phyloP scores from a whole-genome alignment of 495 filamentous ascomycete species.

The Xylaria palmicola region DNA sequence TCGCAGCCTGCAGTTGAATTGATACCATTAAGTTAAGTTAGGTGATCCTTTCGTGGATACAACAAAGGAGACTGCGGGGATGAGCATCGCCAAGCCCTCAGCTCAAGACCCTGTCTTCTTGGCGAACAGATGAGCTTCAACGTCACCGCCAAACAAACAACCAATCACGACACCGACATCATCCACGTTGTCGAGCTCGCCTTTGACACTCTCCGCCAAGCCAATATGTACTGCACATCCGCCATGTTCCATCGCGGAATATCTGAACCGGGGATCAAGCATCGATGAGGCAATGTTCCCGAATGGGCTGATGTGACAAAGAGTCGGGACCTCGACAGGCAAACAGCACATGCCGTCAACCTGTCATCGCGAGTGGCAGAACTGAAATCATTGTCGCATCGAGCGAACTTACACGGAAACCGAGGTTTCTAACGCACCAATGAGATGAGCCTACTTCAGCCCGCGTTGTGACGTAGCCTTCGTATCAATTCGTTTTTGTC shows the following conservation, averaged over 20 bases:
- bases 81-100: conserved; percentile 5
- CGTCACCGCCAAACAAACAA: not conserved
- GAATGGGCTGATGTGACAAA: not conserved
- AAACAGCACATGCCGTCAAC: not conserved
- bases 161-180: not conserved
- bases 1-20: not conserved
- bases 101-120: conserved; percentile 3
- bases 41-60: too few relatives aligned
- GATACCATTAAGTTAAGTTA: too few relatives aligned
- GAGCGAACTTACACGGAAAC: not conserved
- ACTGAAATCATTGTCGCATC: not conserved
- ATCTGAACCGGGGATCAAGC: not conserved
- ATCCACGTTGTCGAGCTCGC: conserved; percentile 7
- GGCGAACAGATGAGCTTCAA: not conserved
- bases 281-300: not conserved
- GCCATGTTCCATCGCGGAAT: not conserved
- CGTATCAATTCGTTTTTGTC: not conserved
- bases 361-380: not conserved
- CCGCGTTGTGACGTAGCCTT: not conserved
- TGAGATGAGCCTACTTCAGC: not conserved
- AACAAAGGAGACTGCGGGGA: too few relatives aligned
- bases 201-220: not conserved
- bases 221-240: conserved; percentile 2
- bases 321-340: not conserved
- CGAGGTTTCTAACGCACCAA: not conserved